A percentile compares a stretch with the other conserved stretches of the same genome.
Conservation (phyloP, 2,329 filamentous ascomycete species). For the Fusarium sp. region DNA sequence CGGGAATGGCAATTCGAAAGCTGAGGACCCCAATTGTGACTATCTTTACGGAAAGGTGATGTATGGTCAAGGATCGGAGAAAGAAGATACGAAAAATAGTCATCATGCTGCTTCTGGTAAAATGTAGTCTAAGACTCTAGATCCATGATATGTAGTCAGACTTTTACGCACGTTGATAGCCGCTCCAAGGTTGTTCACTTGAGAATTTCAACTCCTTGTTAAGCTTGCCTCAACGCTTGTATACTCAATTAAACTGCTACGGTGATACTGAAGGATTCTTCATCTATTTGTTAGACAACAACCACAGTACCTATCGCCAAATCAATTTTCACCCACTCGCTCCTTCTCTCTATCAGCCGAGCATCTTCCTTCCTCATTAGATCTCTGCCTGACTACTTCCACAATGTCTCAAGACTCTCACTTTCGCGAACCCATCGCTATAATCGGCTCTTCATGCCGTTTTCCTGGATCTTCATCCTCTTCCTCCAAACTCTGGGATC, state of each 20-base stretch:
- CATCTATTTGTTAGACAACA: neutral
- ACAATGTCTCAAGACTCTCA: neutral
- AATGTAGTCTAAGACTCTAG: neutral
- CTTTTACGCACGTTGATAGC: neutral
- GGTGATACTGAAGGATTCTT: neutral
- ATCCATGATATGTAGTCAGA: neutral
- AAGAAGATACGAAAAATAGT: neutral
- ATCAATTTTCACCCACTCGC: neutral
- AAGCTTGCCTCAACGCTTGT: neutral
- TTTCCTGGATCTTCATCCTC: constrained; percentile 6
- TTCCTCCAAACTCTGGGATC: constrained; percentile 22
- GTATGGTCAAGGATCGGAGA: neutral
- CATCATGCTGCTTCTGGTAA: neutral
- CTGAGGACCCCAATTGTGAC: neutral
- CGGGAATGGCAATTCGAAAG: too few species aligned
- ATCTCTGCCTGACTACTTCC: neutral
- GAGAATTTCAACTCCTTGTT: neutral
- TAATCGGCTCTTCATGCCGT: constrained; percentile 12
- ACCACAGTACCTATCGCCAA: neutral
- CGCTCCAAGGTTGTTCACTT: neutral
- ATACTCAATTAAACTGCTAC: neutral
- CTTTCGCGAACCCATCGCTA: constrained; percentile 11
- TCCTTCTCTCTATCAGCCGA: neutral
- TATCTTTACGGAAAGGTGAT: accelerated
- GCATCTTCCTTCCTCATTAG: neutral